Evolutionary conservation across 2,329 filamentous ascomycete genomes (phyloP), one percentile per base, ranked within the genome.

Genomic region (Arthrobotrys entomopaga): DNA sequence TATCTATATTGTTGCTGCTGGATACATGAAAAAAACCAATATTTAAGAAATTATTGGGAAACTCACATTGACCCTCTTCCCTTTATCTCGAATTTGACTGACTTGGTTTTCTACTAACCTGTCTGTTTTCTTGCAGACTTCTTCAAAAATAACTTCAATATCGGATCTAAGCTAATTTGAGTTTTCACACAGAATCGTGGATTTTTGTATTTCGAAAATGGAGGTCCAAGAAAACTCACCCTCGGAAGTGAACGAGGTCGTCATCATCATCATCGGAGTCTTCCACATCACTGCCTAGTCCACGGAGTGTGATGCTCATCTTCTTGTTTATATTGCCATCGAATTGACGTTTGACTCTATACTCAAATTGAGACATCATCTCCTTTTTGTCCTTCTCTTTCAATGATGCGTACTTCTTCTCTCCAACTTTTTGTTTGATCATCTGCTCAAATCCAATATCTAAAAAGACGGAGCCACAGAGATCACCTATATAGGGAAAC

Each of bases 391-490:
- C 16, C 16, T 15, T 54, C 34, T 64, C 60, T 38, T 34, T 64
- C 7, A 19, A 43, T 1, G 19, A 22, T 2, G 19, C n/a, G 20
- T 64, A 64, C 16, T 64, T 64, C n/a, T 8, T 2, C 34, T 43
- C 60, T 34, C 60, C 60, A 40, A 64, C 16, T 8, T 43, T 54
- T 15, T 13, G 42, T n/a, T 46, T 64, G 3, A 64, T 53, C 8
- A 64, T n/a, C 13, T 54, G 60, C 24, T 93, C 90, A 78, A 94
- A 94, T 0, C 91, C 84, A 79, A 77, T 52, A 61, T 78, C 77
- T n/a, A 93, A 82, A 74, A 93, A 92, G 0, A 90, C 90, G 75
- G 89, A 92, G 7, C 91, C 91, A 77, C 91, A 93, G 0, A 93
- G 82, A 0, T 89, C 90, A 10, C 91, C 91, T 0, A 42, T 19